A percentile compares a stretch with the other conserved stretches of the same genome.
These are phyloP conservation scores for Begonia masoniana DNA, from an alignment of 306 rosid genomes.

Conservation along the genomic window DNA sequence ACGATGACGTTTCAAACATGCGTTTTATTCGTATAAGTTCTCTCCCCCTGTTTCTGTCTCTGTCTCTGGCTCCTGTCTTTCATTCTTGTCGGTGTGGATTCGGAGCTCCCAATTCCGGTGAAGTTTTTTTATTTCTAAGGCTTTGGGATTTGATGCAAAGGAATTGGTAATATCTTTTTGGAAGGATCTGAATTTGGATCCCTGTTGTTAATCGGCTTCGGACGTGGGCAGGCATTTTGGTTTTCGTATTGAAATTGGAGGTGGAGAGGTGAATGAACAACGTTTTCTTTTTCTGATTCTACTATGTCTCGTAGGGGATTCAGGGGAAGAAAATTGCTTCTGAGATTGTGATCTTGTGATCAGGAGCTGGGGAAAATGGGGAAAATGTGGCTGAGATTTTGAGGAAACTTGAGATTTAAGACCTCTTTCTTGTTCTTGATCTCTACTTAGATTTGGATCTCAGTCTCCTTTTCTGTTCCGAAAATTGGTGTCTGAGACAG, in stretches of 20 bases:
- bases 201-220: slow-evolving; percentile 1
- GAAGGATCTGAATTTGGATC: slow-evolving; percentile 18
- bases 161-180: not conserved
- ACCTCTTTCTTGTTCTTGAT: slow-evolving; percentile 14
- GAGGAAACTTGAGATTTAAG: slow-evolving; percentile 10
- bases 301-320: slow-evolving; percentile 9
- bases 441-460: slow-evolving; percentile 18
- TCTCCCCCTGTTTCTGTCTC: not conserved
- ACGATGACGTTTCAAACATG: not conserved
- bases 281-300: too few relatives aligned
- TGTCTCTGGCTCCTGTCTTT: not conserved
- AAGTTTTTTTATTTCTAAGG: not conserved
- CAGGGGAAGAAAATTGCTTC: slow-evolving; percentile 22
- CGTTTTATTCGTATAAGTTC: slow-evolving; percentile 2
- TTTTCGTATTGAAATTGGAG: slow-evolving; percentile 24
- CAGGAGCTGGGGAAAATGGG: slow-evolving; percentile 69
- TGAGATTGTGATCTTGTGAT: slow-evolving; percentile 57
- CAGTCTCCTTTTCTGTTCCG: not conserved
- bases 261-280: slow-evolving; percentile 18
- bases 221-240: slow-evolving; percentile 41
- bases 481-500: slow-evolving; percentile 16
- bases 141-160: slow-evolving; percentile 1
- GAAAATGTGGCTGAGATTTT: slow-evolving; percentile 54
- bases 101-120: slow-evolving; percentile 6
- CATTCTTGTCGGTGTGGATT: slow-evolving; percentile 13